A percentile compares a stretch with the other conserved stretches of the same genome.
These are phyloP conservation scores for Patellaria atrata DNA, from an alignment of 495 filamentous ascomycete species.

Conservation along the genomic window DNA sequence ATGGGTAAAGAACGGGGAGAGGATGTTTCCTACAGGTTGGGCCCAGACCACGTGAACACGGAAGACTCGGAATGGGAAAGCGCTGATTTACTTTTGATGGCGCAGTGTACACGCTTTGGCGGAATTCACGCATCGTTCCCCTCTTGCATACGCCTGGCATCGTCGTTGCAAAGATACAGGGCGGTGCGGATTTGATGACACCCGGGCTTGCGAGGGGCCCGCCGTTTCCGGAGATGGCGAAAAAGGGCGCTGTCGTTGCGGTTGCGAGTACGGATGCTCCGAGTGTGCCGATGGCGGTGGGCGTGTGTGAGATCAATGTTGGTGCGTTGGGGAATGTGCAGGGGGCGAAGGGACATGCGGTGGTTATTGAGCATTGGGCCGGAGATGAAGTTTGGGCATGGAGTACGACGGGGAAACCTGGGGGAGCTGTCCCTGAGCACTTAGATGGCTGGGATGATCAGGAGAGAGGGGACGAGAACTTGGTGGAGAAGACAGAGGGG, in stretches of 20 bases:
- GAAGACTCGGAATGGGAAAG: background rate
- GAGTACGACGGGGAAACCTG: constrained; percentile 41
- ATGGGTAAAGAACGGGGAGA: constrained; percentile 56
- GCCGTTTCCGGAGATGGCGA: constrained; percentile 48
- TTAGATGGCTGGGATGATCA: constrained; percentile 27
- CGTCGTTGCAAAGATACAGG: constrained; percentile 48
- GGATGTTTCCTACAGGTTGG: constrained; percentile 43
- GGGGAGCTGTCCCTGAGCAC: constrained; percentile 23
- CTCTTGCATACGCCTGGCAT: constrained; percentile 47
- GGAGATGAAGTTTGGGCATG: constrained; percentile 62
- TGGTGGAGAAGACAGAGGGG: constrained; percentile 15
- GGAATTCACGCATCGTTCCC: constrained; percentile 45
- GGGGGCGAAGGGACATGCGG: constrained; percentile 53
- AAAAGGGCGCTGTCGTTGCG: constrained; percentile 48
- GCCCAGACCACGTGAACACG: background rate
- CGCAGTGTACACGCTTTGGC: constrained; percentile 51
- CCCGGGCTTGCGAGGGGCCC: constrained; percentile 56
- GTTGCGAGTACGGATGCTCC: constrained; percentile 47
- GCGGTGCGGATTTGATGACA: constrained; percentile 62
- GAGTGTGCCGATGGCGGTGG: constrained; percentile 49
- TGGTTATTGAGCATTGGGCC: constrained; percentile 54
- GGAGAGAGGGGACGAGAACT: constrained; percentile 12
- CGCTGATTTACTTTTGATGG: background rate
- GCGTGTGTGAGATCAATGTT: constrained; percentile 54
- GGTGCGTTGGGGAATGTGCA: constrained; percentile 40